Evolutionary conservation across 371 early-diverging fungal species (phyloP).

Genomic region (Mucor ambiguus): DNA sequence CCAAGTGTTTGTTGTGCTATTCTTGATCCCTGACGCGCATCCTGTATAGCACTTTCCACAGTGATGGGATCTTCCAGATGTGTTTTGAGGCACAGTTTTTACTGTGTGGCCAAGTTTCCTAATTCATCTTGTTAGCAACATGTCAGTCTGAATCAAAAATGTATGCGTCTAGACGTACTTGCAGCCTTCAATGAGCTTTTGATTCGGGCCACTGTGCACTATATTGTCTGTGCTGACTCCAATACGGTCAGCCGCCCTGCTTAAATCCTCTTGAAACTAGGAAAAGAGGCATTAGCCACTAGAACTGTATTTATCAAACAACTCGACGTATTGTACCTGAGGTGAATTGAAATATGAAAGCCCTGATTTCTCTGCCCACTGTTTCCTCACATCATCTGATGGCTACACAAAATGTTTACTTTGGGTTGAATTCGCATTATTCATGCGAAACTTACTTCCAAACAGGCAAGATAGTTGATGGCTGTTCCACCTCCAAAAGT

Average conservation of each 20-base stretch:
- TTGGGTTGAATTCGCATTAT: background rate
- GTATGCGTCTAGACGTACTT: constrained; percentile 13
- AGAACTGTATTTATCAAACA: background rate
- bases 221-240: constrained; percentile 60
- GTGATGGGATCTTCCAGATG: constrained; percentile 55
- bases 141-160: background rate
- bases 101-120: constrained; percentile 47
- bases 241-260: constrained; percentile 56
- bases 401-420: background rate
- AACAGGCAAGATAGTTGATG: constrained; percentile 60
- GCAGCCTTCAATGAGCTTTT: constrained; percentile 66
- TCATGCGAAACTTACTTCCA: constrained; percentile 16
- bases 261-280: constrained; percentile 44
- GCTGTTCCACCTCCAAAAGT: constrained; percentile 70
- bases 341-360: constrained; percentile 7
- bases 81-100: constrained; percentile 70
- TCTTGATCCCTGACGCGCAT: constrained; percentile 74
- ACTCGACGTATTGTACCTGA: background rate
- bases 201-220: constrained; percentile 64
- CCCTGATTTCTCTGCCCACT: constrained; percentile 7
- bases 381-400: background rate
- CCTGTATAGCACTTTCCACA: constrained; percentile 74
- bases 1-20: constrained; percentile 66
- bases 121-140: constrained; percentile 9
- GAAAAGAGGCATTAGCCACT: background rate